phyloP scores from a whole-genome alignment of 2,329 filamentous ascomycete species.

The Fusarium coicis region DNA sequence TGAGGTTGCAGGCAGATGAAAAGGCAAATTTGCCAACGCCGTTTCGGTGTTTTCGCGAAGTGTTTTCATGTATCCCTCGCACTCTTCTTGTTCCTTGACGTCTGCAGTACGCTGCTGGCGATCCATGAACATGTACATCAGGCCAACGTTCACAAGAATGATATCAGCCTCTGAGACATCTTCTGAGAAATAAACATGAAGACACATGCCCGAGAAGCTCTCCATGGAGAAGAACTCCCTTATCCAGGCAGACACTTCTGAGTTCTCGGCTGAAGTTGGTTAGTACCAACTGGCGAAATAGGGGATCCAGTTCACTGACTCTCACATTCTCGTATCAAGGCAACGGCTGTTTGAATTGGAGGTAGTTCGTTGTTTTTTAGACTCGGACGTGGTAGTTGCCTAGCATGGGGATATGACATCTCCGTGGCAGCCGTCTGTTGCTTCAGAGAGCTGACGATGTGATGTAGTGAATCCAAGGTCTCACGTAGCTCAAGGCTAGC shows the following conservation, averaged over 20 bases:
- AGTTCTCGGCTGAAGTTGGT: slow-evolving; percentile 33
- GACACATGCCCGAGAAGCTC: slow-evolving; percentile 47
- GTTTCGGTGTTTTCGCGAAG: slow-evolving; percentile 48
- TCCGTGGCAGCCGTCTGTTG: slow-evolving; percentile 40
- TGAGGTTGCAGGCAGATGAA: slow-evolving; percentile 47
- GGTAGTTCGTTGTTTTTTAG: slow-evolving; percentile 36
- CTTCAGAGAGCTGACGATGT: slow-evolving; percentile 42
- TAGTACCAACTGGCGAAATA: neutral
- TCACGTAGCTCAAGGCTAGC: slow-evolving; percentile 49
- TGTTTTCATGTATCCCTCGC: slow-evolving; percentile 34
- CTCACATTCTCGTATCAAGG: slow-evolving; percentile 34
- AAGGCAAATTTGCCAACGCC: slow-evolving; percentile 45
- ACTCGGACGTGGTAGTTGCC: slow-evolving; percentile 29
- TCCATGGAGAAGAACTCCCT: slow-evolving; percentile 45
- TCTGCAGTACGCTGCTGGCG: slow-evolving; percentile 13
- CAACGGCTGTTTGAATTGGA: slow-evolving; percentile 39
- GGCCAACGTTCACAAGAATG: slow-evolving; percentile 49
- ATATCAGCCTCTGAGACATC: slow-evolving; percentile 48
- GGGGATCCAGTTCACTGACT: slow-evolving; percentile 21
- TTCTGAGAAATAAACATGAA: slow-evolving; percentile 49
- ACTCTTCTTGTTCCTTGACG: slow-evolving; percentile 41
- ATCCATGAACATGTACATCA: slow-evolving; percentile 47
- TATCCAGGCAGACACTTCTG: slow-evolving; percentile 43
- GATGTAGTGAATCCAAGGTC: slow-evolving; percentile 49
- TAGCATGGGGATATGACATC: slow-evolving; percentile 41